Conservation (phyloP, 345 rosid species). For the Gynandropsis gynandra region DNA sequence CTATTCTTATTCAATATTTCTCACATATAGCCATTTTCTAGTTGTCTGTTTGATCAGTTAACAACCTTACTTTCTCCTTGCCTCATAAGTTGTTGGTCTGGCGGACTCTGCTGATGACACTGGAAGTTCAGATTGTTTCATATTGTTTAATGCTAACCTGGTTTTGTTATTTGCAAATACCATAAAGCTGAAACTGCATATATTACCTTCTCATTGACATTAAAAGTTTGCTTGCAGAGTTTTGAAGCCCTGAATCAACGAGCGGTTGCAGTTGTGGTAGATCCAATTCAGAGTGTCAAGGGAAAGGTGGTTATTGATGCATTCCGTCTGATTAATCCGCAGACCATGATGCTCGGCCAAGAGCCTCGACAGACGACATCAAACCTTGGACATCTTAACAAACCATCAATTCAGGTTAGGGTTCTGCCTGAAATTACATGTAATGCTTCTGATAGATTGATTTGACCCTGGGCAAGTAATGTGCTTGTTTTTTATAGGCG, state of each 20-base stretch:
- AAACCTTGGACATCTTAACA: conserved; percentile 95
- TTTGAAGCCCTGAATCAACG: conserved; percentile 98
- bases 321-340: conserved; percentile 91
- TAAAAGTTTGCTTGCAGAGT: conserved; percentile 60
- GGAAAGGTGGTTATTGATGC: conserved; percentile 99
- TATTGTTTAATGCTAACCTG: too few relatives aligned
- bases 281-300: conserved; percentile 96
- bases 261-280: conserved; percentile 98
- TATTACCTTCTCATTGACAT: background rate
- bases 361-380: conserved; percentile 98
- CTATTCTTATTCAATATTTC: too few relatives aligned
- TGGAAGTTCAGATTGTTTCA: too few relatives aligned
- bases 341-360: conserved; percentile 99
- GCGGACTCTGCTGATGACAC: too few relatives aligned
- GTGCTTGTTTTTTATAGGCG: conserved; percentile 47
- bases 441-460: background rate
- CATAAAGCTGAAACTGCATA: too few relatives aligned
- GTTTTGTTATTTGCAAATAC: background rate
- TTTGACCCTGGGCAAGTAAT: conserved; percentile 9
- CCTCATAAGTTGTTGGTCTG: too few relatives aligned
- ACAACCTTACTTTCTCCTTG: too few relatives aligned
- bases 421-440: background rate
- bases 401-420: conserved; percentile 91
- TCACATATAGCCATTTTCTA: too few relatives aligned
- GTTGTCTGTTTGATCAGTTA: too few relatives aligned